These are phyloP conservation scores for Eustoma russellianum DNA, from an alignment of 257 asterid species.

Conservation along the genomic window DNA sequence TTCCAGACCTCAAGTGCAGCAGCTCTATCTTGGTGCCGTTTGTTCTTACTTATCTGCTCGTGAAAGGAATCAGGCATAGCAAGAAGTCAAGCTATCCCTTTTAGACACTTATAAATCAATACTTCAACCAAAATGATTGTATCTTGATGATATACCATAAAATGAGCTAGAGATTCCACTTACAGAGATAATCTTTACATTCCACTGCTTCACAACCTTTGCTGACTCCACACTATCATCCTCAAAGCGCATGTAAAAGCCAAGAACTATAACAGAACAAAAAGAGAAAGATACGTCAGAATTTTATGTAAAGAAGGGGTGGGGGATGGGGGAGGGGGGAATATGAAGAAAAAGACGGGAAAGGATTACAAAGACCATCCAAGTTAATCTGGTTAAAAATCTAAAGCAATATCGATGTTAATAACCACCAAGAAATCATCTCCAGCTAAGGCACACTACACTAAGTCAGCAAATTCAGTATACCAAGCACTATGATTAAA, in stretches of 20 bases:
- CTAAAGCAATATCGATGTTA: not conserved
- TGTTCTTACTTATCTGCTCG: constrained; percentile 88
- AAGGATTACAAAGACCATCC: not conserved
- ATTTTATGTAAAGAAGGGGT: not conserved
- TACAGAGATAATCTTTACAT: constrained; percentile 96
- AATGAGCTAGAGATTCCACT: constrained; percentile 13
- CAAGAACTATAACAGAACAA: constrained; percentile 55
- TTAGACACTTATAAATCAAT: too few species aligned
- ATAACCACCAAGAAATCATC: not conserved
- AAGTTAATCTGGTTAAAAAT: not conserved
- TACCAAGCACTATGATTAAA: constrained; percentile 1
- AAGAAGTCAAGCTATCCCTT: not conserved
- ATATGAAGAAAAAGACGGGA: not conserved
- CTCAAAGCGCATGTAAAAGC: constrained; percentile 94
- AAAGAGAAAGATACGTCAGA: not conserved
- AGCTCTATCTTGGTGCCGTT: constrained; percentile 94
- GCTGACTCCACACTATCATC: constrained; percentile 99
- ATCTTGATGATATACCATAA: constrained; percentile 3
- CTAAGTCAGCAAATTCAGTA: not conserved
- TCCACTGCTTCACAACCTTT: constrained; percentile 88
- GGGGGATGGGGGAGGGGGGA: too few species aligned
- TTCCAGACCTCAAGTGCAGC: constrained; percentile 99
- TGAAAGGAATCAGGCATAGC: not conserved
- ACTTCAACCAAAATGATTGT: not conserved
- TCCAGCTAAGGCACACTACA: not conserved